Percentiles rank a stretch among this genome's conserved stretches.
These are phyloP conservation scores for Pichia cabralensis DNA, from an alignment of 805 yeast species.

Conservation along the genomic window DNA sequence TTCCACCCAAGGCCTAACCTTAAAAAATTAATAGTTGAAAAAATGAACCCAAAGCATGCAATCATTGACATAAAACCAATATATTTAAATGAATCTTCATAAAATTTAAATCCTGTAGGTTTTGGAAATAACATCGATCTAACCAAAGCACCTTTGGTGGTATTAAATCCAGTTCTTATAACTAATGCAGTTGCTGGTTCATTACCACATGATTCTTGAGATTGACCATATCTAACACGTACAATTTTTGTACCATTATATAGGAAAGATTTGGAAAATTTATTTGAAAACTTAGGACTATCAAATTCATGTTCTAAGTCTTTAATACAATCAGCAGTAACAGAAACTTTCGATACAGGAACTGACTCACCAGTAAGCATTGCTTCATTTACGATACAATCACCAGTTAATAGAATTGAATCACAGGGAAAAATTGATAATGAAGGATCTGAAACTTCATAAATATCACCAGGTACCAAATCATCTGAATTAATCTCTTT, in stretches of 20 bases:
- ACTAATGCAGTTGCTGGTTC: conserved; percentile 83
- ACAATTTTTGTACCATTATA: conserved; percentile 87
- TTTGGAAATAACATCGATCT: conserved; percentile 96
- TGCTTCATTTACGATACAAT: conserved; percentile 92
- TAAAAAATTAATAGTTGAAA: conserved; percentile 77
- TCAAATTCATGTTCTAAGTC: conserved; percentile 46
- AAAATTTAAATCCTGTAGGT: conserved; percentile 87
- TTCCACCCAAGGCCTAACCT: conserved; percentile 59
- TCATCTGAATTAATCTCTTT: conserved; percentile 64
- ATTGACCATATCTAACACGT: conserved; percentile 60
- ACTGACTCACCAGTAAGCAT: conserved; percentile 98
- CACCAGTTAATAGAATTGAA: conserved; percentile 78
- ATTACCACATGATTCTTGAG: conserved; percentile 45
- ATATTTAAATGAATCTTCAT: conserved; percentile 88
- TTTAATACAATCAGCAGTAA: conserved; percentile 51
- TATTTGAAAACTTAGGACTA: conserved; percentile 46
- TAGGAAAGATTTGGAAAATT: conserved; percentile 64
- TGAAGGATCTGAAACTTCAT: conserved; percentile 83
- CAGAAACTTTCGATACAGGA: conserved; percentile 78
- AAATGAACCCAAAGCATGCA: conserved; percentile 75
- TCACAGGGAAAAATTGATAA: conserved; percentile 77
- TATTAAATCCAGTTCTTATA: conserved; percentile 83
- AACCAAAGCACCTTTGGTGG: conserved; percentile 89
- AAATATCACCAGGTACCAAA: conserved; percentile 92
- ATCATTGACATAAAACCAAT: conserved; percentile 89